Evolutionary conservation across 2,329 filamentous ascomycete species (phyloP).

Genomic region (Beauveria caledonica): DNA sequence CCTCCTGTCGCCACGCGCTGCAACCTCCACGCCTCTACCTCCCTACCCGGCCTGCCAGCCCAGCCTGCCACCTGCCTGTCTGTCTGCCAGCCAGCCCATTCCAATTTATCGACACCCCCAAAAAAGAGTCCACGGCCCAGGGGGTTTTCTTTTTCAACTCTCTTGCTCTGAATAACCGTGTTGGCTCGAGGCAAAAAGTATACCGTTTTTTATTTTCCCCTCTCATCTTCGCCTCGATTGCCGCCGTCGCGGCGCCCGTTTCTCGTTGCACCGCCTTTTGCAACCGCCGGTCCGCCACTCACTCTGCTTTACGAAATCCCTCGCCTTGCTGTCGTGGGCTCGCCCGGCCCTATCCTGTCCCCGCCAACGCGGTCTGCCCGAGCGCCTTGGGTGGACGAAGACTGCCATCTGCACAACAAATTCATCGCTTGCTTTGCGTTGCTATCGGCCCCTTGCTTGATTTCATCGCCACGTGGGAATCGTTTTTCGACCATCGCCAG

Average conservation of each 20-base stretch:
- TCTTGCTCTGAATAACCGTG: not conserved
- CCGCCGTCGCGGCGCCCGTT: not conserved
- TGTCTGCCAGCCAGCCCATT: not conserved
- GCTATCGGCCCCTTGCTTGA: not conserved
- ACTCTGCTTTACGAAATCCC: constrained; percentile 1
- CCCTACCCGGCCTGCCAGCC: no score
- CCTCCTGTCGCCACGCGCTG: constrained; percentile 1
- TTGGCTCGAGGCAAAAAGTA: not conserved
- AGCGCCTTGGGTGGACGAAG: not conserved
- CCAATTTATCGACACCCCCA: constrained; percentile 13
- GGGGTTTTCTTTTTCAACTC: not conserved
- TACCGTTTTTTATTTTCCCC: not conserved
- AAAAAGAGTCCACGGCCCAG: constrained; percentile 1
- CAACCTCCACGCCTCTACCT: constrained; percentile 11
- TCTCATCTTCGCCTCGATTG: not conserved
- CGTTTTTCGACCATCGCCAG: not conserved
- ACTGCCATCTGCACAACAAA: not conserved
- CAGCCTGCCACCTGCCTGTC: not conserved
- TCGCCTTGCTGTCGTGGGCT: constrained; percentile 2
- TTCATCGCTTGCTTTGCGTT: not conserved
- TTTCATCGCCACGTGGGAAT: not conserved
- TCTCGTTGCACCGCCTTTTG: not conserved
- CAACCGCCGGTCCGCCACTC: not conserved
- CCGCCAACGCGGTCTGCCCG: constrained; percentile 5
- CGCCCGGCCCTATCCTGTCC: not conserved